phyloP scores from a whole-genome alignment of 495 filamentous ascomycete genomes.

The Hyphodiscus hymeniophilus region DNA sequence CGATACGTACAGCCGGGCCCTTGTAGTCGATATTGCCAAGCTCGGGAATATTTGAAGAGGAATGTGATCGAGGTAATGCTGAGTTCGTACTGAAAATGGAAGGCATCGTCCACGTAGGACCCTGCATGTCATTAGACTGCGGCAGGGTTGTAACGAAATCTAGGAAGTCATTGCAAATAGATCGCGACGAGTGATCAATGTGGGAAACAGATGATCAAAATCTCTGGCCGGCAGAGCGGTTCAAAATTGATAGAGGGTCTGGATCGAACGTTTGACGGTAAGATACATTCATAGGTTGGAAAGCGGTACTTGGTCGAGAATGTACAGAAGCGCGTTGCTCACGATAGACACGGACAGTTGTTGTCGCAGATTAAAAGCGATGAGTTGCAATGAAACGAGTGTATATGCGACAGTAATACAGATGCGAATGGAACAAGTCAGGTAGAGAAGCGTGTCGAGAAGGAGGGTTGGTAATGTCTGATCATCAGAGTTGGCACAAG shows the following conservation, averaged over 20 bases:
- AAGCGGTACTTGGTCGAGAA: too few relatives aligned
- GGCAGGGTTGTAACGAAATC: not conserved
- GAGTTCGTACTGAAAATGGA: constrained; percentile 15
- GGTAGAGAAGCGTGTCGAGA: too few relatives aligned
- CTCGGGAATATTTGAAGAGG: constrained; percentile 21
- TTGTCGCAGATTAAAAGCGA: not conserved
- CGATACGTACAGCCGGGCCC: constrained; percentile 2
- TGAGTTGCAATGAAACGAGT: not conserved
- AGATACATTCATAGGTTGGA: not conserved
- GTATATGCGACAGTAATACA: not conserved
- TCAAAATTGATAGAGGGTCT: constrained; percentile 1
- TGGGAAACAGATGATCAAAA: not conserved
- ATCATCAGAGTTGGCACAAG: too few relatives aligned
- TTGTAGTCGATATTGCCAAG: constrained; percentile 17
- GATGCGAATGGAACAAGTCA: too few relatives aligned
- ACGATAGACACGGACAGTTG: too few relatives aligned
- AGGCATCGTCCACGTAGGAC: constrained; percentile 22
- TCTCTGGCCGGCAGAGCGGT: constrained; percentile 12
- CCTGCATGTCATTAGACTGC: constrained; percentile 18
- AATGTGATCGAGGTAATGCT: constrained; percentile 20
- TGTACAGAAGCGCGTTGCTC: not conserved
- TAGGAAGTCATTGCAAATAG: constrained; percentile 15
- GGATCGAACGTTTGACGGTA: not conserved
- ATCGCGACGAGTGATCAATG: not conserved
- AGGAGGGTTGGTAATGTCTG: too few relatives aligned